phyloP scores from a whole-genome alignment of 306 rosid genomes.

The Oxytropis ochrocephala region DNA sequence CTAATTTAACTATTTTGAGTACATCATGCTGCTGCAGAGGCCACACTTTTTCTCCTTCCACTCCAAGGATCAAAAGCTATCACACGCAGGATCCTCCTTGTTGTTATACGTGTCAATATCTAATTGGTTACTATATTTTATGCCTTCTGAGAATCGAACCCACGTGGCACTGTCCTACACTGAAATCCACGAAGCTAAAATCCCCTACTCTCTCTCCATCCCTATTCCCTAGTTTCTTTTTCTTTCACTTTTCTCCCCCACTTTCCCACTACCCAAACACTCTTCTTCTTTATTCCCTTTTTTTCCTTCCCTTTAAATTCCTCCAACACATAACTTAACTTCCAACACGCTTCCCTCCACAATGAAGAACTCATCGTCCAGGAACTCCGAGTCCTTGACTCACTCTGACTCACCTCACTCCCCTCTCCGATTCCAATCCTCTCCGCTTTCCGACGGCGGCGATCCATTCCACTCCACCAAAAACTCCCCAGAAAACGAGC shows the following conservation, averaged over 20 bases:
- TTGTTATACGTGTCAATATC: constrained; percentile 14
- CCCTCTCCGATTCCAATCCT: constrained; percentile 61
- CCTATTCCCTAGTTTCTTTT: not conserved
- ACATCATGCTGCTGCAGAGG: no score
- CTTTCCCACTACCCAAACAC: constrained; percentile 43
- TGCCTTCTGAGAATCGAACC: constrained; percentile 1
- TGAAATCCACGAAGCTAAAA: constrained; percentile 22
- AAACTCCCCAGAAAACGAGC: constrained; percentile 41
- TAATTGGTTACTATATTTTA: not conserved
- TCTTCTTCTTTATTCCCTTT: not conserved
- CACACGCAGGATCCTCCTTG: not conserved
- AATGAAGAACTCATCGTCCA: constrained; percentile 55
- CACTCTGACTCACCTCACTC: constrained; percentile 58
- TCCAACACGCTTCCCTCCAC: constrained; percentile 11
- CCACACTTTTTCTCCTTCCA: not conserved
- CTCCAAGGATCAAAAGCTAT: not conserved
- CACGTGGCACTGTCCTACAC: constrained; percentile 27
- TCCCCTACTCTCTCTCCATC: not conserved
- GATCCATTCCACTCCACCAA: constrained; percentile 66
- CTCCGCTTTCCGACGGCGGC: constrained; percentile 63
- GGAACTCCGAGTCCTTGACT: constrained; percentile 47
- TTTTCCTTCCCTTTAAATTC: constrained; percentile 25
- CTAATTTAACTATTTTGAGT: no score
- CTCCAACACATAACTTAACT: not conserved
- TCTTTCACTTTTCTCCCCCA: constrained; percentile 2